Evolutionary conservation across 192 early-diverging fungal genomes (phyloP).

Genomic region (Funneliformis mosseae): DNA sequence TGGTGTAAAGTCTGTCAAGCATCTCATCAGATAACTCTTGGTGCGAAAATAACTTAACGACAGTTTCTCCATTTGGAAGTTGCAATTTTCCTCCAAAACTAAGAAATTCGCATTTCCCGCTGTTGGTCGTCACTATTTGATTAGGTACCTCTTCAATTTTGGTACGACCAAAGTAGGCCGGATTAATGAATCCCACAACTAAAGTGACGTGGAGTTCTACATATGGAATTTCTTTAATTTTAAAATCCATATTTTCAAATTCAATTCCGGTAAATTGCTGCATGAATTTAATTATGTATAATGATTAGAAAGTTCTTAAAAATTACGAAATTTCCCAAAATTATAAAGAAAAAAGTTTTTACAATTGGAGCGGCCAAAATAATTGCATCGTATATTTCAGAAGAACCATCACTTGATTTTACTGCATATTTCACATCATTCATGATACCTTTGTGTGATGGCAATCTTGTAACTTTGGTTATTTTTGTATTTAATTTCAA

Average conservation of each 20-base stretch:
- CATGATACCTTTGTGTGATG: slow-evolving; percentile 18
- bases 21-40: slow-evolving; percentile 42
- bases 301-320: background rate
- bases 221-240: slow-evolving; percentile 46
- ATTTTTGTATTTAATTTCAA: slow-evolving; percentile 53
- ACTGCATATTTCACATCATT: slow-evolving; percentile 39
- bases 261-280: slow-evolving; percentile 43
- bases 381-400: slow-evolving; percentile 58
- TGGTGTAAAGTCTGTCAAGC: slow-evolving; percentile 49
- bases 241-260: slow-evolving; percentile 42
- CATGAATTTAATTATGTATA: slow-evolving; percentile 18
- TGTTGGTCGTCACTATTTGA: slow-evolving; percentile 55
- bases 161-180: slow-evolving; percentile 48
- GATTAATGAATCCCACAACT: slow-evolving; percentile 54
- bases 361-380: slow-evolving; percentile 64
- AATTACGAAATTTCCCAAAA: background rate
- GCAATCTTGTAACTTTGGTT: slow-evolving; percentile 35
- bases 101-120: slow-evolving; percentile 44
- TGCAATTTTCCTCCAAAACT: slow-evolving; percentile 45
- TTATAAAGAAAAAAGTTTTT: slow-evolving; percentile 31
- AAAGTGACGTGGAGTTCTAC: slow-evolving; percentile 62
- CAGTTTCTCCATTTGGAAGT: slow-evolving; percentile 46
- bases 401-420: slow-evolving; percentile 38
- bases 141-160: slow-evolving; percentile 42
- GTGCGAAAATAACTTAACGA: slow-evolving; percentile 64